Conservation (phyloP, 768 basidiomycete genomes). For the Rhodosporidiobolus sp. region DNA sequence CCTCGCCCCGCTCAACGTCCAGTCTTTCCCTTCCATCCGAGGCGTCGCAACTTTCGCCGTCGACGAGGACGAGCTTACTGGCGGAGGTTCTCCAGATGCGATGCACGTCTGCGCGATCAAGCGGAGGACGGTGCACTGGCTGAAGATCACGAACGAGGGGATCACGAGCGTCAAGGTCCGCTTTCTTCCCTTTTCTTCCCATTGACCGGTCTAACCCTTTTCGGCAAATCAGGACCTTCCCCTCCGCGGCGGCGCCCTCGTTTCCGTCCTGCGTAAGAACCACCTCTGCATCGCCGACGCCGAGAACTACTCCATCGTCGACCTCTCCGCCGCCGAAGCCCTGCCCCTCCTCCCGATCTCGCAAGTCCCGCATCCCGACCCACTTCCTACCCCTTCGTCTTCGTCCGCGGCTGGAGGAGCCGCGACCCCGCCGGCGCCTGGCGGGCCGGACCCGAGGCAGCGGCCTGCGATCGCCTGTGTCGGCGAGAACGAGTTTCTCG, state of each 20-base stretch:
- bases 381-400: neutral
- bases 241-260: constrained; percentile 48
- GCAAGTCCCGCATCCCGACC: constrained; percentile 58
- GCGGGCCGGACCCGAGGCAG: constrained; percentile 22
- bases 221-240: constrained; percentile 13
- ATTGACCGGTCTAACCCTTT: neutral
- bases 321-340: constrained; percentile 67
- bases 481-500: constrained; percentile 73
- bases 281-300: constrained; percentile 72
- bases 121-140: constrained; percentile 48
- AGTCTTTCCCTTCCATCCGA: constrained; percentile 68
- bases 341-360: constrained; percentile 74
- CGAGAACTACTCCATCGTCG: constrained; percentile 70
- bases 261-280: constrained; percentile 59
- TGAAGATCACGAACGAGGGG: constrained; percentile 41
- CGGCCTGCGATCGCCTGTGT: constrained; percentile 74
- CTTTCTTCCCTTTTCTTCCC: neutral
- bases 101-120: constrained; percentile 49
- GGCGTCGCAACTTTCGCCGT: constrained; percentile 76
- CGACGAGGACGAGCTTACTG: constrained; percentile 57
- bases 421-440: neutral
- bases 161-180: constrained; percentile 39
- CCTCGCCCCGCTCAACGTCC: constrained; percentile 65
- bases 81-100: constrained; percentile 40
- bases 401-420: neutral